Base-by-base conservation (phyloP, 148 eudicot species). In the Chenopodium quinoa region DNA sequence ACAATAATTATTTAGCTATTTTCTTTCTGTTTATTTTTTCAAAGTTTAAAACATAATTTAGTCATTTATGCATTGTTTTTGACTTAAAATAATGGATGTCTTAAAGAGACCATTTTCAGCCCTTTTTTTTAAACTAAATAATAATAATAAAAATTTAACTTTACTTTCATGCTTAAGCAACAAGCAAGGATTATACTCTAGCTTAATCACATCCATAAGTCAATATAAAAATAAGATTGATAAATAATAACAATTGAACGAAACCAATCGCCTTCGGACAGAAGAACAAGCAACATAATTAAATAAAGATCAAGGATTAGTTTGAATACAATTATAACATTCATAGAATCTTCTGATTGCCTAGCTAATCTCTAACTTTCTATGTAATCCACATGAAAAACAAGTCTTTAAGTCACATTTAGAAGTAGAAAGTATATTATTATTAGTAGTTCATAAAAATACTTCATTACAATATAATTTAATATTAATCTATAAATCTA, bases 241-340 rank as follows among this genome's bases (percentile, higher is more conserved):
- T 32, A 52, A 31, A 29, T 65, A 47, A 25, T 71, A 22, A 83
- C 78, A 78, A 56, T 72, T 50, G 74, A 77, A 10, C 76, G 58
- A 74, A 60, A 78, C 80, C 72, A 78, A 78, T 71, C 27, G 75
- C 34, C 34, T 64, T 84, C 23, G 58, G 81, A 77, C 73, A 81
- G 9, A 80, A 22, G 25, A 47, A 84, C 83, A 81, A 85, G 87
- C 79, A 81, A 85, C 82, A 73, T 74, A 71, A 71, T 77, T 73
- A 46, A 29, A 71, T 37, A 46, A 81, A 60, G 3, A 48, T 63
- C 3, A 71, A 12, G 14, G 75, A 72, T 82, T 81, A 73, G 64
- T 65, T 67, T 80, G 68, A 71, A 73, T 40, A 29, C 66, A 79
- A 44, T 63, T 75, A 80, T 64, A 71, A 32, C 75, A 63, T 58